A percentile compares a stretch with the other conserved stretches of the same genome.
Conservation (phyloP, 345 rosid species). For the Gynandropsis gynandra region DNA sequence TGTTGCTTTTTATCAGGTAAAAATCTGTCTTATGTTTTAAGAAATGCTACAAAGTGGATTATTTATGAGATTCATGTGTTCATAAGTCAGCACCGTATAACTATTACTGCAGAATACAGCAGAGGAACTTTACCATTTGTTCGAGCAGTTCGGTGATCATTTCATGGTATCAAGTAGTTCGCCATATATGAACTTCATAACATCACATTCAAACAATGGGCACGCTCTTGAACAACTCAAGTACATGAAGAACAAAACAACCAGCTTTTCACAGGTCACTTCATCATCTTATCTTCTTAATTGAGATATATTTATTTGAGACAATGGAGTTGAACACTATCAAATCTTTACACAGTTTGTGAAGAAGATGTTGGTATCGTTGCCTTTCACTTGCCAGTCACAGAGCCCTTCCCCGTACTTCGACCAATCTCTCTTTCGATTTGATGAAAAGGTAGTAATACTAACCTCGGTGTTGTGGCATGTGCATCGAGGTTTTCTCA, state of each 20-base stretch:
- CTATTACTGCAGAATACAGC: conserved; percentile 65
- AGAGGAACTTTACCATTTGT: conserved; percentile 71
- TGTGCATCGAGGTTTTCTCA: not conserved
- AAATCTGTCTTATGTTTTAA: not conserved
- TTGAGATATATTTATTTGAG: not conserved
- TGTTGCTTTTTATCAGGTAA: conserved; percentile 90
- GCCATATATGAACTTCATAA: conserved; percentile 63
- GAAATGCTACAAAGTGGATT: not conserved
- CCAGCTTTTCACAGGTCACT: conserved; percentile 49
- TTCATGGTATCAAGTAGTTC: conserved; percentile 64
- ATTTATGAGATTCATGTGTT: not conserved
- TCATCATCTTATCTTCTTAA: not conserved
- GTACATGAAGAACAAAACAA: conserved; percentile 58
- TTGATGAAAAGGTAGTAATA: conserved; percentile 86
- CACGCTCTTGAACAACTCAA: conserved; percentile 71
- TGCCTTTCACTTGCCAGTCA: conserved; percentile 85
- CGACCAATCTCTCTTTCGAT: conserved; percentile 89
- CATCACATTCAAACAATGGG: conserved; percentile 77
- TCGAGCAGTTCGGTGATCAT: conserved; percentile 78
- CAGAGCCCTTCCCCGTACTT: conserved; percentile 97
- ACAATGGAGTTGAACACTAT: not conserved
- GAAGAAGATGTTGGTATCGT: conserved; percentile 75
- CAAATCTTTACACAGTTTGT: conserved; percentile 41
- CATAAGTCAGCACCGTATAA: conserved; percentile 7
- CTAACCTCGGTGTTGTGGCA: not conserved